phyloP scores from a whole-genome alignment of 352 stramenopile genomes.

The Pythium brassicae region DNA sequence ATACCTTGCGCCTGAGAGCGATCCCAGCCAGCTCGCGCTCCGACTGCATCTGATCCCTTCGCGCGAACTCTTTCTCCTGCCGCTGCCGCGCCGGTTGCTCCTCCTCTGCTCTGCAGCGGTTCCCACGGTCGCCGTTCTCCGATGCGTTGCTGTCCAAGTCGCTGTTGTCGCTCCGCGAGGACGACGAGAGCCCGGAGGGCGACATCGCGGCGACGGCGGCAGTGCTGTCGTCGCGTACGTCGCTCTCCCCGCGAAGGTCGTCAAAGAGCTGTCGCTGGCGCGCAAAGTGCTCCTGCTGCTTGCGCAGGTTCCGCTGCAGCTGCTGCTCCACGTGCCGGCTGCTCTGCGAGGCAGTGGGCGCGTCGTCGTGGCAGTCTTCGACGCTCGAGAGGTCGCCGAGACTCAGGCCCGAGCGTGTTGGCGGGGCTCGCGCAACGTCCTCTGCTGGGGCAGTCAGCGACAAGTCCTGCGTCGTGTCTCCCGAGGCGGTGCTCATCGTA shows the following conservation, averaged over 20 bases:
- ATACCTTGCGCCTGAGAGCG: neutral
- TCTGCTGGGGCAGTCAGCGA: neutral
- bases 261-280: constrained; percentile 56
- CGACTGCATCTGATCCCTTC: neutral
- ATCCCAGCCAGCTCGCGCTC: neutral
- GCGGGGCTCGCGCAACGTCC: neutral
- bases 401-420: constrained; percentile 24
- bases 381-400: constrained; percentile 42
- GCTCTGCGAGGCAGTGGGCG: constrained; percentile 12
- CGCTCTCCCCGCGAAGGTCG: constrained; percentile 29
- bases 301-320: constrained; percentile 47
- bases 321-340: constrained; percentile 40
- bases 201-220: constrained; percentile 1
- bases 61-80: neutral
- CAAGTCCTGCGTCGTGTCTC: constrained; percentile 11
- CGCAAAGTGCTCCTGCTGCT: constrained; percentile 61
- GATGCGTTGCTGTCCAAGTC: neutral
- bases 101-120: neutral
- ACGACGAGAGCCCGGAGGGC: constrained; percentile 17
- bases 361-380: constrained; percentile 2
- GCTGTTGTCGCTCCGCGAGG: constrained; percentile 12
- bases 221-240: neutral
- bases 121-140: constrained; percentile 1
- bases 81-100: neutral
- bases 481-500: constrained; percentile 7